Evolutionary conservation across 148 eudicot genomes (phyloP).

Genomic region (Nepenthes gracilis): DNA sequence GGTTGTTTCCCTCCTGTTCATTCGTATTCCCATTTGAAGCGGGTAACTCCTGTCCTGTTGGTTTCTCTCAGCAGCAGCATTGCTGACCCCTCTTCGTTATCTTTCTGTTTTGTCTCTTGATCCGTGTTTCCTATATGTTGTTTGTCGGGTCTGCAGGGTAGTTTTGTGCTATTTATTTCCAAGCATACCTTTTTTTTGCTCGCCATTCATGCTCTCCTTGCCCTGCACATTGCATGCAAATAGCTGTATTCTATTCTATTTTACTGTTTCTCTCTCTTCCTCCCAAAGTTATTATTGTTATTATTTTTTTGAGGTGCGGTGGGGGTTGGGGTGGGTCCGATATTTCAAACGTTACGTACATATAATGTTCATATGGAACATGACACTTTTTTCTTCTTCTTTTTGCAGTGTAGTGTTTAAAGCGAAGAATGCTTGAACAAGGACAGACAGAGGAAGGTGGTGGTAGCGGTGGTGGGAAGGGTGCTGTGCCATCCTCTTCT

Average conservation of each 20-base stretch:
- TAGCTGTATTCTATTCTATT: background rate
- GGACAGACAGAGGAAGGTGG: slow-evolving; percentile 8
- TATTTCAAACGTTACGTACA: background rate
- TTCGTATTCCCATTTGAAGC: too few relatives aligned
- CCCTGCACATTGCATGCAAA: background rate
- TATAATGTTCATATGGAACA: too few relatives aligned
- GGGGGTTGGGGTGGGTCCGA: too few relatives aligned
- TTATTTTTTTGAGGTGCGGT: too few relatives aligned
- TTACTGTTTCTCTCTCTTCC: background rate
- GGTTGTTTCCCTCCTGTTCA: too few relatives aligned
- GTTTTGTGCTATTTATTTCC: background rate
- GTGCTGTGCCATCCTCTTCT: slow-evolving; percentile 10
- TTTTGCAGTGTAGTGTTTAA: background rate
- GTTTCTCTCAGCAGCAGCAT: background rate
- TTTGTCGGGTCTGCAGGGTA: background rate
- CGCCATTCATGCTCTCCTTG: background rate
- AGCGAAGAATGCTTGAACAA: slow-evolving; percentile 22
- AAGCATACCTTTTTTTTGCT: background rate
- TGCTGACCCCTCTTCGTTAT: background rate
- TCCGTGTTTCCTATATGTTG: background rate
- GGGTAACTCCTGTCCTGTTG: background rate
- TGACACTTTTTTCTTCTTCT: background rate
- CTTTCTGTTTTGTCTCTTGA: background rate
- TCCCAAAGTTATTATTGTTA: too few relatives aligned
- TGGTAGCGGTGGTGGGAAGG: background rate